Evolutionary conservation across 2,329 filamentous ascomycete genomes (phyloP).

Genomic region (Stagonosporopsis tanaceti): DNA sequence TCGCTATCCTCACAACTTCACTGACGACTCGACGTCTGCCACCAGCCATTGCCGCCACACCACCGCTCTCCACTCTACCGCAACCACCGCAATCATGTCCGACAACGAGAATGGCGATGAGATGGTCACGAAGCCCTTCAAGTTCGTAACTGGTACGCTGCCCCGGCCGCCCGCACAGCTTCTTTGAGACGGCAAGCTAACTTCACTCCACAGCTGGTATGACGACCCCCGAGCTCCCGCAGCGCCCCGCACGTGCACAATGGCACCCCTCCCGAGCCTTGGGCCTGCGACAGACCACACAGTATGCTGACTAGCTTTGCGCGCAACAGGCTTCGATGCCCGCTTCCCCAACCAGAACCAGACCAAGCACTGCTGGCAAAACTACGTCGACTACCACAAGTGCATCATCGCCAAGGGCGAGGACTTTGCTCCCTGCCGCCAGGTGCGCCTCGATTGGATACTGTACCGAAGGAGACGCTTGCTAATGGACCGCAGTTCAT

Average conservation of each 20-base stretch:
- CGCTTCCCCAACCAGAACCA: conserved; percentile 99
- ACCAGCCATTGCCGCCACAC: conserved; percentile 43
- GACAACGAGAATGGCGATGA: conserved; percentile 69
- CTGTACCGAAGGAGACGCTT: background rate
- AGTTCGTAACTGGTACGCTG: conserved; percentile 96
- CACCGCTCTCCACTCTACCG: conserved; percentile 26
- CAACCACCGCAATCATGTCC: conserved; percentile 77
- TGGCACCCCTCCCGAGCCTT: background rate
- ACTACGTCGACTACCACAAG: conserved; percentile 99
- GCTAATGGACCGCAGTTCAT: conserved; percentile 73
- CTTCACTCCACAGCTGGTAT: conserved; percentile 50
- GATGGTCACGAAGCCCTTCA: conserved; percentile 98
- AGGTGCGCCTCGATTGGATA: conserved; percentile 65
- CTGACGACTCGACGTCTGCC: conserved; percentile 37
- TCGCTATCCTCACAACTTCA: conserved; percentile 41
- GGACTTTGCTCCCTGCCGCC: conserved; percentile 95
- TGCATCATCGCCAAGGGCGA: conserved; percentile 98
- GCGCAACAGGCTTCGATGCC: conserved; percentile 85
- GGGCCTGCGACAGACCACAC: conserved; percentile 3
- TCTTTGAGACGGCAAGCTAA: conserved; percentile 39
- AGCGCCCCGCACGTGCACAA: conserved; percentile 17
- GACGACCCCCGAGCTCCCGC: conserved; percentile 29
- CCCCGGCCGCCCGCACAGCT: conserved; percentile 21
- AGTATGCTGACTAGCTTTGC: conserved; percentile 33
- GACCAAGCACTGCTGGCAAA: conserved; percentile 99